Evolutionary conservation across 345 rosid genomes (phyloP), one percentile per base, ranked within the genome.

Genomic region (Xanthoceras sorbifolium): DNA sequence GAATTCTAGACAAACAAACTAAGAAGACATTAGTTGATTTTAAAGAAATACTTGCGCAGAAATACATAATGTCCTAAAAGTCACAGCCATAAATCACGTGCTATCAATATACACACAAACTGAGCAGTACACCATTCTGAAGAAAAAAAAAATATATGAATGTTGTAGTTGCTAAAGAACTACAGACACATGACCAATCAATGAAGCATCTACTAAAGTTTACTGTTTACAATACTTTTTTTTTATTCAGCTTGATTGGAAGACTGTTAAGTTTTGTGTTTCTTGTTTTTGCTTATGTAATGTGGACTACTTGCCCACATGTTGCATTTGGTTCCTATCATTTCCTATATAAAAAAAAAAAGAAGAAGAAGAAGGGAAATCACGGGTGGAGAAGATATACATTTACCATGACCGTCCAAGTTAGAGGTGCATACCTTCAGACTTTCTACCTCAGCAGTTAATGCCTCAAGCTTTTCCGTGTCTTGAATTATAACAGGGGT

Each of bases 401-500:
- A 67, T 32, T 61, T 42, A 55, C 64, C 60, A 10, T 59, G 59
- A 44, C 26, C 34, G 57, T 2, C 65, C 60, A 38, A 26, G 67
- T 73, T 64, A 73, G 72, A 79, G 14, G 11, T 57, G 59, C 76
- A 63, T 76, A 96, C 99, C 98, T 96, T 91, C 80, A 96, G 80
- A 82, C 89, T 91, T 85, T 90, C 97, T 60, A 90, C 83, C 74
- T 96, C 98, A 57, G 94, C 82, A 55, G 83, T 81, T 73, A 96
- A 85, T 67, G 87, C 81, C 77, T 86, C 88, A 46, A 96, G 82
- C 87, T 87, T 96, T 85, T 92, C 95, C 11, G 93, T 92, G 83
- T 96, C 97, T 83, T 96, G 93, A 83, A 96, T 86, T 75, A 94
- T 76, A 65, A 96, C 93, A n/a, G 98, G 97, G 80, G 98, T 93